Evolutionary conservation across 2,329 filamentous ascomycete genomes (phyloP).

Genomic region (Biscogniauxia marginata): DNA sequence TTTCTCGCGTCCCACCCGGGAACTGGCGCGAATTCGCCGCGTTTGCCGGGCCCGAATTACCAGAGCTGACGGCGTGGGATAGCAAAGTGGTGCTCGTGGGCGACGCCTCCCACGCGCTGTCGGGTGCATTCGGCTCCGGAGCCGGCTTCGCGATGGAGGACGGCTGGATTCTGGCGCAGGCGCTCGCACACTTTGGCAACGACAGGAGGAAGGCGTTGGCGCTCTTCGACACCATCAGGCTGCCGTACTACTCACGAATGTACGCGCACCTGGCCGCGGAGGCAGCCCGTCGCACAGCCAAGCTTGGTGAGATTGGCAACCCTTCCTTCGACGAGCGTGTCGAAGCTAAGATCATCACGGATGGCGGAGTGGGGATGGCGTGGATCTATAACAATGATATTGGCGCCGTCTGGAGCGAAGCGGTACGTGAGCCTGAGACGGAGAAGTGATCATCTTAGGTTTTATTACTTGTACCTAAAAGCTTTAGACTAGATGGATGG

Average conservation of each 20-base stretch:
- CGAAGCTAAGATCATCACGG: constrained; percentile 23
- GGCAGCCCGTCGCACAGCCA: constrained; percentile 12
- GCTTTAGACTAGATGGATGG: not conserved
- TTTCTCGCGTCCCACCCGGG: constrained; percentile 36
- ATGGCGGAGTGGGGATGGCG: constrained; percentile 24
- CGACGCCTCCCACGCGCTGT: constrained; percentile 53
- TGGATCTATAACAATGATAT: constrained; percentile 29
- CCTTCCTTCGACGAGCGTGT: constrained; percentile 24
- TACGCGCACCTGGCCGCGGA: constrained; percentile 23
- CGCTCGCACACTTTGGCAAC: constrained; percentile 25
- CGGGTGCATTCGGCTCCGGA: constrained; percentile 24
- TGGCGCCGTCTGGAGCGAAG: constrained; percentile 20
- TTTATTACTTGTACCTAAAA: not conserved
- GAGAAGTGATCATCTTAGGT: not conserved
- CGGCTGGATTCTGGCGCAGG: constrained; percentile 29
- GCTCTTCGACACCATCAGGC: constrained; percentile 28
- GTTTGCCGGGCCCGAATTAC: constrained; percentile 45
- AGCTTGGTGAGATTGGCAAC: constrained; percentile 14
- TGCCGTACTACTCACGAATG: constrained; percentile 32
- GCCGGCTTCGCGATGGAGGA: constrained; percentile 39
- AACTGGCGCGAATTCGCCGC: constrained; percentile 48
- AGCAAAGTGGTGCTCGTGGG: constrained; percentile 50
- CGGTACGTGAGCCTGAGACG: constrained; percentile 1
- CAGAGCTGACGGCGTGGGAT: constrained; percentile 38
- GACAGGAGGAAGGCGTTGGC: constrained; percentile 23